phyloP scores from a whole-genome alignment of 2,329 filamentous ascomycete species.

The Xylariaceae sp. region DNA sequence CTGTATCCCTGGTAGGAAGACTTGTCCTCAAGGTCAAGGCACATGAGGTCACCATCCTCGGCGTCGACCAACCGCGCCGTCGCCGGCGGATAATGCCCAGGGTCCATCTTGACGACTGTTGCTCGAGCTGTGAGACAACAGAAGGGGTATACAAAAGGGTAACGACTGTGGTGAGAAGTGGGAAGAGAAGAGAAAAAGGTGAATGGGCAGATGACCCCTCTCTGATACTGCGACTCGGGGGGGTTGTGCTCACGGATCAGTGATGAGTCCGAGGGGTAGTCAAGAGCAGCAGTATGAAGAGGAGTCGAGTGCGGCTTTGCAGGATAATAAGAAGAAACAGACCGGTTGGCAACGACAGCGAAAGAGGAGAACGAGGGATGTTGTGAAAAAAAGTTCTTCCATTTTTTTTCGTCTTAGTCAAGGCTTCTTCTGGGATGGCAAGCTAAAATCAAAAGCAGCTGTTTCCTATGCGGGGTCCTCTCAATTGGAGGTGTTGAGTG shows the following conservation, averaged over 20 bases:
- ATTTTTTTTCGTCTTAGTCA: conserved; percentile 7
- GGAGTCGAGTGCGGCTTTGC: background rate
- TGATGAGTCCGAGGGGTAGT: conserved; percentile 14
- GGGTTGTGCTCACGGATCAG: conserved; percentile 21
- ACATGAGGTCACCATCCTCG: conserved; percentile 60
- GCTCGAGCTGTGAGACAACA: background rate
- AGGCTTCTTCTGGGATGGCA: conserved; percentile 14
- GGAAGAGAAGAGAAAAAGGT: background rate
- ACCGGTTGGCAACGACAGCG: background rate
- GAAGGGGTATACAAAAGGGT: background rate
- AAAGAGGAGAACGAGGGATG: conserved; percentile 6
- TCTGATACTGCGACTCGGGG: conserved; percentile 18
- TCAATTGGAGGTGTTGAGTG: conserved; percentile 12
- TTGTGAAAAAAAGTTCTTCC: conserved; percentile 5
- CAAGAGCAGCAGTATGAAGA: background rate
- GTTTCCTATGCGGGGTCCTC: conserved; percentile 13
- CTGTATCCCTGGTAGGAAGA: conserved; percentile 88
- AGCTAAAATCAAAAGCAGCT: conserved; percentile 17
- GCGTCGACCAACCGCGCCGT: conserved; percentile 52
- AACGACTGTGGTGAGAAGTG: conserved; percentile 3
- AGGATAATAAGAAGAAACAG: background rate
- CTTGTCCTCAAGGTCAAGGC: conserved; percentile 90
- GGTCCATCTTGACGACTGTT: conserved; percentile 34
- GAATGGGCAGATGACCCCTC: conserved; percentile 21
- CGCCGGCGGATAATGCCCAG: conserved; percentile 48